Base-by-base conservation (phyloP, 2,329 filamentous ascomycete genomes). In the Aspergillus novoparasiticus region DNA sequence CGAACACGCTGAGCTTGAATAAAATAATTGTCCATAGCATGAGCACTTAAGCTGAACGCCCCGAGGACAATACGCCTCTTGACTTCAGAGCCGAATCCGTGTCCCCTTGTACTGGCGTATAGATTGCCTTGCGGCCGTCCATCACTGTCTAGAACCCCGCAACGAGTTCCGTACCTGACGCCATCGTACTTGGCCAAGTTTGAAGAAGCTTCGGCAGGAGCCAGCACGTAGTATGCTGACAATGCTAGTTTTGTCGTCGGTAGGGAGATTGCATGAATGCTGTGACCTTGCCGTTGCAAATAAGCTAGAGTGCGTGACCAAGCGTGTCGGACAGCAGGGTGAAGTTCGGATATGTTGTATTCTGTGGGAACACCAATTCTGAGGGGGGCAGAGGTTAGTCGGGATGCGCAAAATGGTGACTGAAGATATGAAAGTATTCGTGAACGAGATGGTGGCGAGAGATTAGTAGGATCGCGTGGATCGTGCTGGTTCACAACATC, bases 141-240 rank as follows among this genome's bases (percentile, higher is more conserved):
- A 12, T 81, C 82, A 6, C 84, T 81, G 61, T 87, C 87, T n/a
- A 73, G 68, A 11, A 72, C 73, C 11, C 79, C 76, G 1, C 76
- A 80, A 34, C 88, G 85, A 23, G 82, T 83, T 1, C 95, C 95
- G 78, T 96, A 99, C 12, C 95, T 90, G n/a, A 98, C 88, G 23
- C 95, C 95, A 72, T 99, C 96, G 76, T 97, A 99, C 76, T 96
- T 97, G 62, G 95, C 92, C 2, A 99, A 86, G 72, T 99, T 99
- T 19, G 94, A 98, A 1, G 93, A 93, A 4, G 95, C 95, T 79
- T 99, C 95, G 19, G 95, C 94, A 0, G 95, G 93, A 0, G 95
- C 96, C 61, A 99, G 88, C 61, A 99, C 87, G 77, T 99, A 99
- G 81, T 99, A 99, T 39, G 95, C 91, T 23, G 93, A 92, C 0